Evolutionary conservation across 2,329 filamentous ascomycete species (phyloP).

Genomic region (Mariannaea sp.): DNA sequence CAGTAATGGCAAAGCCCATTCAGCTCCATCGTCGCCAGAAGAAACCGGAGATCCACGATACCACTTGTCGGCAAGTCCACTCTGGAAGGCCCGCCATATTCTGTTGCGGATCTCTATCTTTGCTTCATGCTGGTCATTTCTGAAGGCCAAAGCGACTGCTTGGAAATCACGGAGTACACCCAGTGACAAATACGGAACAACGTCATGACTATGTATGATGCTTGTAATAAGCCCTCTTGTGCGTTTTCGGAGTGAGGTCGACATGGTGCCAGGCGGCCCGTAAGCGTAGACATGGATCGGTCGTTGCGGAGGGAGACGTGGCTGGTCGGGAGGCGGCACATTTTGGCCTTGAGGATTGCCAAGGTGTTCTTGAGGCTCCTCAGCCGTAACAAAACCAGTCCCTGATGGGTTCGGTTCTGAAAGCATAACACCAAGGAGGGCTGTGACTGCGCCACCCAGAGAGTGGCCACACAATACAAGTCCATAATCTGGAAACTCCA

Average conservation of each 20-base stretch:
- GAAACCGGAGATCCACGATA: slow-evolving; percentile 50
- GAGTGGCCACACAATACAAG: slow-evolving; percentile 73
- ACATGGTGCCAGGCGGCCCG: slow-evolving; percentile 75
- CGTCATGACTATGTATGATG: slow-evolving; percentile 72
- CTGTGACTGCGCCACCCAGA: slow-evolving; percentile 70
- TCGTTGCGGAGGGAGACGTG: slow-evolving; percentile 67
- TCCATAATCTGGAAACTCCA: slow-evolving; percentile 71
- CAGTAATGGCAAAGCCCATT: slow-evolving; percentile 72
- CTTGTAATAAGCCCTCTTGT: slow-evolving; percentile 78
- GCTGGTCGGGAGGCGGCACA: slow-evolving; percentile 37
- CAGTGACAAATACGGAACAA: slow-evolving; percentile 75
- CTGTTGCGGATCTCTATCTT: slow-evolving; percentile 69
- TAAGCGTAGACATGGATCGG: slow-evolving; percentile 82
- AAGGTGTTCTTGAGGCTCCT: slow-evolving; percentile 51
- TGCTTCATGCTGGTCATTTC: slow-evolving; percentile 69
- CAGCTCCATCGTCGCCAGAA: slow-evolving; percentile 60
- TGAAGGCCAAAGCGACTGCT: slow-evolving; percentile 72
- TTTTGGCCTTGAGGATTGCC: slow-evolving; percentile 42
- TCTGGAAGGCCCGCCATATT: slow-evolving; percentile 68
- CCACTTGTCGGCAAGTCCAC: slow-evolving; percentile 66
- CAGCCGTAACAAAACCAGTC: slow-evolving; percentile 66
- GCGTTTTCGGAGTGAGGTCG: slow-evolving; percentile 68
- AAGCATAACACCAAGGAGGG: slow-evolving; percentile 72
- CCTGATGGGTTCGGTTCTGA: slow-evolving; percentile 63
- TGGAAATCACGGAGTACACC: slow-evolving; percentile 78